These are phyloP conservation scores for Arthrobotrys sinensis DNA, from an alignment of 2,329 filamentous ascomycete genomes.

Conservation along the genomic window DNA sequence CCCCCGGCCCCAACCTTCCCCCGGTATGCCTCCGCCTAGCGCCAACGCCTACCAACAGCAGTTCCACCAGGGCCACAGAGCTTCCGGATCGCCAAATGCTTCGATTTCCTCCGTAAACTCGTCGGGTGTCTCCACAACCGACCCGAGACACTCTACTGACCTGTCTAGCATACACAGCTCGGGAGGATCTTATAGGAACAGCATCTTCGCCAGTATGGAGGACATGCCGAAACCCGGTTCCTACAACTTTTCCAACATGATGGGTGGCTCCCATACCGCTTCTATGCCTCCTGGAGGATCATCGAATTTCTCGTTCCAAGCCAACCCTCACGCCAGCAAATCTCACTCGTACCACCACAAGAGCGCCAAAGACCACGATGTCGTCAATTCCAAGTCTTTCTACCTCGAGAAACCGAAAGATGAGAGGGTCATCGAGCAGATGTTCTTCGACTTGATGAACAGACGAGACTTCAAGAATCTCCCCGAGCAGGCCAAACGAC, in stretches of 20 bases:
- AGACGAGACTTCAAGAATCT: conserved; percentile 98
- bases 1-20: conserved; percentile 44
- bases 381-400: conserved; percentile 71
- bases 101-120: conserved; percentile 67
- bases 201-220: conserved; percentile 58
- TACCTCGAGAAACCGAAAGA: conserved; percentile 81
- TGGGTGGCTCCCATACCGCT: not conserved
- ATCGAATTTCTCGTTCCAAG: conserved; percentile 55
- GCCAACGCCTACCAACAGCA: conserved; percentile 51
- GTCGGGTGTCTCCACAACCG: conserved; percentile 67
- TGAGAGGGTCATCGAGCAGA: conserved; percentile 87
- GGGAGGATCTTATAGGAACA: conserved; percentile 59
- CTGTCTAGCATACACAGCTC: conserved; percentile 74
- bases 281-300: conserved; percentile 30
- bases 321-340: conserved; percentile 39
- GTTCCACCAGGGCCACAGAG: conserved; percentile 70
- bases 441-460: conserved; percentile 95
- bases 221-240: conserved; percentile 53
- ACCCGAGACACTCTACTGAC: conserved; percentile 74
- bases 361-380: conserved; percentile 32
- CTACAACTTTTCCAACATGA: conserved; percentile 51
- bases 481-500: conserved; percentile 91
- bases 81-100: conserved; percentile 70
- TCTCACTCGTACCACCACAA: conserved; percentile 43
- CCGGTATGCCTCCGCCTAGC: conserved; percentile 22